Evolutionary conservation across 78 protist genomes (phyloP).

Genomic region (Pirum gemmata): DNA sequence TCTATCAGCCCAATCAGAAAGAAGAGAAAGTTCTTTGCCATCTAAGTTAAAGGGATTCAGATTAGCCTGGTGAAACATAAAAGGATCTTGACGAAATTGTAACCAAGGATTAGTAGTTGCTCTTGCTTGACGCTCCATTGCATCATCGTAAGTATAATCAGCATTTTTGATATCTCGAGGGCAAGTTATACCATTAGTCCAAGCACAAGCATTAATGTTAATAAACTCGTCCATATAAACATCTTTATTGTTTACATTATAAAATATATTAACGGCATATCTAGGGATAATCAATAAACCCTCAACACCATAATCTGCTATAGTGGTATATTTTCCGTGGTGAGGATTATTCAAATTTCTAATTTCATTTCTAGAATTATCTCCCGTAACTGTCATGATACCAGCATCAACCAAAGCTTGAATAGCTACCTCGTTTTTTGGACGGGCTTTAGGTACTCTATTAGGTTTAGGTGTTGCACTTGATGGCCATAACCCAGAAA

Average conservation of each 20-base stretch:
- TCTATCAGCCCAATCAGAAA: neutral
- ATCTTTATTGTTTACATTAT: neutral
- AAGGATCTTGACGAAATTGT: slow-evolving; percentile 5
- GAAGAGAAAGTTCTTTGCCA: neutral
- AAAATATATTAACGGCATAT: neutral
- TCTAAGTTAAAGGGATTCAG: neutral
- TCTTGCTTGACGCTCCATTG: neutral
- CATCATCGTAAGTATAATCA: neutral
- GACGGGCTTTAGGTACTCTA: no score
- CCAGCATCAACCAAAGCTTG: no score
- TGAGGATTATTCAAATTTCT: neutral
- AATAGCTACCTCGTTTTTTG: no score
- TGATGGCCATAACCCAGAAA: slow-evolving; percentile 11
- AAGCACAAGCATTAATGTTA: no score
- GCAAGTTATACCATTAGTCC: neutral
- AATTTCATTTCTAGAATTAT: neutral
- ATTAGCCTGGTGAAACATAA: slow-evolving; percentile 25
- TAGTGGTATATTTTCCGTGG: neutral
- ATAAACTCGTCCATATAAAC: neutral
- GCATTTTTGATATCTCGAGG: no score
- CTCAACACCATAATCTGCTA: neutral
- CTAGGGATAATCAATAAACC: neutral
- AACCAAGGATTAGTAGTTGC: slow-evolving; percentile 11
- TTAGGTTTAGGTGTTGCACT: no score
- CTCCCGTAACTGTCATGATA: no score